Base-by-base conservation (phyloP, 257 asterid species). In the Capsicum baccatum region DNA sequence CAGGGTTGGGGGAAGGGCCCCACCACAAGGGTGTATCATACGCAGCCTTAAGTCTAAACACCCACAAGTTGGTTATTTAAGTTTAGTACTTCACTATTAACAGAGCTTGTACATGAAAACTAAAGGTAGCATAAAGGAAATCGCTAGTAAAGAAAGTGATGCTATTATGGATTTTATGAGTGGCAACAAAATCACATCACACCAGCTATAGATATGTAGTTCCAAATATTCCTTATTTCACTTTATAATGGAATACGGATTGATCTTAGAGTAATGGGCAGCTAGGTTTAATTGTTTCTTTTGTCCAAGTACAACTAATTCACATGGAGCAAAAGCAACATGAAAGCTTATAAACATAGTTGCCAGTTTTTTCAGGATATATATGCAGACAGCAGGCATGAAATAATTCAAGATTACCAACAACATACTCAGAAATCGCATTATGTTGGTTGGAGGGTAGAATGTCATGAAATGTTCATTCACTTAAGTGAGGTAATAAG, bases 381-480 rank as follows among this genome's bases (percentile, higher is more conserved):
- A 73, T 48, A 58, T 74, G 80, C 50, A 67, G 21, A 39, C 21
- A 13, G 74, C 80, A 74, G 21, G 60, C 44, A 74, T 74, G 39
- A 50, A 50, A 50, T 74, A 50, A 6, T 74, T 74, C 19, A 21
- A 74, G 62, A 50, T 37, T 71, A 70, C 21, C 37, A 70, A 70
- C 52, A 70, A 8, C 79, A 71, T 71, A 6, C 35, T 70, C 56
- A 17, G 14, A n/a, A 48, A 9, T n/a, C 9, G 58, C 10, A 71
- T 71, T 44, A 11, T 48, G 15, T 3, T 3, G 39, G n/a, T 73
- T 6, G 59, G 17, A 0, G n/a, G 19, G 60, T 16, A 21, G 17
- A 42, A 17, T 37, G 6, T 71, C n/a, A 48, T 48, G 55, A 69
- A 39, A 69, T 39, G 79, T 39, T 39, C 55, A 39, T 68, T 68